A percentile compares a stretch with the other conserved stretches of the same genome.
Evolutionary conservation across 2,329 filamentous ascomycete species (phyloP).

Genomic region (Thermomyces lanuginosus): DNA sequence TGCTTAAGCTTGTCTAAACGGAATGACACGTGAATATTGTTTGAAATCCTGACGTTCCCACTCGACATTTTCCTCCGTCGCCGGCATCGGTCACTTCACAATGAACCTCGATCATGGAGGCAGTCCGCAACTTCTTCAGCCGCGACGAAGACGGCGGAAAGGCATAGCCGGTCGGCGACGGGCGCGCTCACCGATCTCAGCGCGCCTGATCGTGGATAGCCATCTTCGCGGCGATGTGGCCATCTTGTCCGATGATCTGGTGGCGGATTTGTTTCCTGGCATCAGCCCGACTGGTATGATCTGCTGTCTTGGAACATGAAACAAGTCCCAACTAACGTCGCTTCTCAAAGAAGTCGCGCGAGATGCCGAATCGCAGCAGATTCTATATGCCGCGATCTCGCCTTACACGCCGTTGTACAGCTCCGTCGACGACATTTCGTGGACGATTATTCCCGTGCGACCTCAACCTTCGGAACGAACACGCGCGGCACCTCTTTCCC

Average conservation of each 20-base stretch:
- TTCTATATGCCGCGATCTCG: slow-evolving; percentile 31
- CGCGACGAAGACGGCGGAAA: slow-evolving; percentile 35
- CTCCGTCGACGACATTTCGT: slow-evolving; percentile 46
- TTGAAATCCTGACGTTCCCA: no score
- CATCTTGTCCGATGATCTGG: slow-evolving; percentile 72
- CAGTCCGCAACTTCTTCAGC: slow-evolving; percentile 22
- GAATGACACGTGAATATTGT: no score
- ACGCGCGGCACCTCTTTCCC: slow-evolving; percentile 46
- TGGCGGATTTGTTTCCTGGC: slow-evolving; percentile 57
- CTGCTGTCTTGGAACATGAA: neutral
- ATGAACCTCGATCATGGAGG: slow-evolving; percentile 21
- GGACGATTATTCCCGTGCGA: slow-evolving; percentile 70
- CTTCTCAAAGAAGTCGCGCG: slow-evolving; percentile 6
- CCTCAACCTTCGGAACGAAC: slow-evolving; percentile 29
- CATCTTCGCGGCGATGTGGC: slow-evolving; percentile 73
- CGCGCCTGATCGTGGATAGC: slow-evolving; percentile 69
- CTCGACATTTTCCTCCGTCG: no score
- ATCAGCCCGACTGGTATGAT: slow-evolving; percentile 35
- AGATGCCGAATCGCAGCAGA: slow-evolving; percentile 15
- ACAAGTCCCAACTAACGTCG: neutral
- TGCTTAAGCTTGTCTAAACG: no score
- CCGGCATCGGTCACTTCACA: neutral
- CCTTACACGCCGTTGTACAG: slow-evolving; percentile 27
- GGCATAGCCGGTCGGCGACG: slow-evolving; percentile 25
- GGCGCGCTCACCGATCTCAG: slow-evolving; percentile 59